Percentiles rank a stretch among this genome's conserved stretches.
Evolutionary conservation across 2,329 filamentous ascomycete genomes (phyloP).

Genomic region (Aspergillus tubingensis): DNA sequence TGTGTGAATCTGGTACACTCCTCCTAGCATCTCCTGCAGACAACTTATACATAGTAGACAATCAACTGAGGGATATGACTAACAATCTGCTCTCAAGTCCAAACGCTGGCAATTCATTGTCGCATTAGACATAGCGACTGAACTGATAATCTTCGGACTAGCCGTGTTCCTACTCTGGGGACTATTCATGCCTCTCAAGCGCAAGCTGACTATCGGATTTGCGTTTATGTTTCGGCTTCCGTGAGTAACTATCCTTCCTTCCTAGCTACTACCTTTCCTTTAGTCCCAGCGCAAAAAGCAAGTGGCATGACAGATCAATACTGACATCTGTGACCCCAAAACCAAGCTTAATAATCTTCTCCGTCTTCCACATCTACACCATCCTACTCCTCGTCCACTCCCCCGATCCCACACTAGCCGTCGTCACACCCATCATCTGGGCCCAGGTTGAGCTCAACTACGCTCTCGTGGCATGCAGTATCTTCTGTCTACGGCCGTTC

Average conservation of each 20-base stretch:
- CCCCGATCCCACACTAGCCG: constrained; percentile 38
- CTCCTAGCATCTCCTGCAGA: background rate
- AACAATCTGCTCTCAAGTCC: constrained; percentile 18
- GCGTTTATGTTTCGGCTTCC: constrained; percentile 40
- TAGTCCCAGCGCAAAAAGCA: background rate
- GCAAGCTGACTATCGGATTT: constrained; percentile 35
- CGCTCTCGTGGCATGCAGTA: constrained; percentile 39
- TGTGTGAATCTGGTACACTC: constrained; percentile 29
- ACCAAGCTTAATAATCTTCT: constrained; percentile 39
- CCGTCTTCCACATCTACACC: constrained; percentile 38
- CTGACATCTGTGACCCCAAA: too few relatives aligned
- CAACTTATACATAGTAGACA: background rate
- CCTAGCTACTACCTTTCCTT: background rate
- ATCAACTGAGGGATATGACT: background rate
- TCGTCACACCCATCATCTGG: constrained; percentile 38
- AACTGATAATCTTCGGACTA: constrained; percentile 35
- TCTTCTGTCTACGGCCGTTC: constrained; percentile 41
- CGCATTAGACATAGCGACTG: constrained; percentile 38
- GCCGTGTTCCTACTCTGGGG: constrained; percentile 32
- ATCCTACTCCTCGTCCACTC: constrained; percentile 32
- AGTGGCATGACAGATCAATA: too few relatives aligned
- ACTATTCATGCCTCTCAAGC: constrained; percentile 36
- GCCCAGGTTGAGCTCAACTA: constrained; percentile 40
- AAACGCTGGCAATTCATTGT: constrained; percentile 39
- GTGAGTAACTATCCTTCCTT: constrained; percentile 29